Conservation (phyloP, 1,284 basidiomycete genomes). For the Coniophora puteana region DNA sequence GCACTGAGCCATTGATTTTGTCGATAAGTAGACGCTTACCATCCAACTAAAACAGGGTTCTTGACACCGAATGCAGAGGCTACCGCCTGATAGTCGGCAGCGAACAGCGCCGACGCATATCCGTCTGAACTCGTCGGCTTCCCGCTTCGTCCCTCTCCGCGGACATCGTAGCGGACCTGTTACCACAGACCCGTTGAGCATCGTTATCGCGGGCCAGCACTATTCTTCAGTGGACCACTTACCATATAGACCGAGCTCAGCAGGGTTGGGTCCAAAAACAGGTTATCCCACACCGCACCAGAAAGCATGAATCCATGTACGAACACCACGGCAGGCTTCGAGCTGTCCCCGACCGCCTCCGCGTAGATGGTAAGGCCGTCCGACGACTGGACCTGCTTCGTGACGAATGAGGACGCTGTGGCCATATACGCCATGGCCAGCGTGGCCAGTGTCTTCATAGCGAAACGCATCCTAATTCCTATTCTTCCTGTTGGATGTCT, state of each 20-base stretch:
- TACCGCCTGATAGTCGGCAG: slow-evolving; percentile 16
- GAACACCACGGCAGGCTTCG: background rate
- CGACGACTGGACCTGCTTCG: background rate
- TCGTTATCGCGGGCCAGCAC: background rate
- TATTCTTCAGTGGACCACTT: background rate
- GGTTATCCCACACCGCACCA: background rate
- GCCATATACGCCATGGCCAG: too few relatives aligned
- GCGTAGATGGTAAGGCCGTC: background rate
- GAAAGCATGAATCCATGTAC: background rate
- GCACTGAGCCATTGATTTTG: background rate
- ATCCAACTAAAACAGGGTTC: slow-evolving; percentile 11
- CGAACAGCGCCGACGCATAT: slow-evolving; percentile 10
- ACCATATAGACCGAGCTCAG: background rate
- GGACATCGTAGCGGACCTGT: slow-evolving; percentile 19
- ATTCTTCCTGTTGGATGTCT: too few relatives aligned
- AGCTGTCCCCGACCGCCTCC: background rate
- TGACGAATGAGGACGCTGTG: too few relatives aligned
- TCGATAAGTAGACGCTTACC: slow-evolving; percentile 8
- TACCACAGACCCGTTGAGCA: too few relatives aligned
- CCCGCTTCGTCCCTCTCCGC: slow-evolving; percentile 20
- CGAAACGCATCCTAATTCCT: too few relatives aligned
- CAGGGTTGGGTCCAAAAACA: background rate
- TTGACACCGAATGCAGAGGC: slow-evolving; percentile 10
- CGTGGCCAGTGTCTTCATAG: too few relatives aligned
- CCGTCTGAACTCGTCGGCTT: slow-evolving; percentile 9